Base-by-base conservation (phyloP, 768 basidiomycete species). In the Pulveroboletus sp. region DNA sequence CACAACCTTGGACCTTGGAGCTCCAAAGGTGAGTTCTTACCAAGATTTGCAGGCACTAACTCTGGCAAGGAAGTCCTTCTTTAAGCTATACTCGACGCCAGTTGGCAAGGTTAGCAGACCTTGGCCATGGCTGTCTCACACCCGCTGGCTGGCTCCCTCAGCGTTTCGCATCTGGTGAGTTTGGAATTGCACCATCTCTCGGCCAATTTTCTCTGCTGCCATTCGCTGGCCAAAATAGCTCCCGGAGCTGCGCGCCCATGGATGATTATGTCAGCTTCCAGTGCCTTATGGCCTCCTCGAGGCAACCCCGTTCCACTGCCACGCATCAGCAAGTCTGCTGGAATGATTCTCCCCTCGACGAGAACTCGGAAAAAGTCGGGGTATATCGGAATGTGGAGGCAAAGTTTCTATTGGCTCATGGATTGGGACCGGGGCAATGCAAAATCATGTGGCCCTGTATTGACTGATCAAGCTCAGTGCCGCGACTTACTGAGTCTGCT, bases 251-350 rank as follows among this genome's bases (percentile, higher is more conserved):
- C n/a, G 6, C 29, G 25, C 19, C 23, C 33, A 43, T 37, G 33
- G 4, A 13, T 14, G 17, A 31, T 59, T 49, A 37, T 2, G 49
- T 62, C 52, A 54, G 54, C 19, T 31, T 4, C 6, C 20, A 11
- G 46, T 47, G 13, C 53, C 60, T 56, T 50, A 39, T 20, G 51
- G 44, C 27, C 31, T 47, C 60, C 60, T 47, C 49, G 47, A 53
- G 60, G 60, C 45, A 7, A 34, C 51, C 59, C 49, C 45, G 41
- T 50, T 49, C 50, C 60, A 63, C 42, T 24, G 60, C 60, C 60
- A 61, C 61, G 34, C 36, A 32, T 34, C 50, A 51, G 19, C 50
- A 49, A 46, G 25, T 27, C 40, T 34, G 27, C 17, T 34, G 43
- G 45, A 46, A 46, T 48, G 49, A 48, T 51, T 50, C 46, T 48